Evolutionary conservation across 805 yeast species (phyloP).

Genomic region (Ascoidea rubescens): DNA sequence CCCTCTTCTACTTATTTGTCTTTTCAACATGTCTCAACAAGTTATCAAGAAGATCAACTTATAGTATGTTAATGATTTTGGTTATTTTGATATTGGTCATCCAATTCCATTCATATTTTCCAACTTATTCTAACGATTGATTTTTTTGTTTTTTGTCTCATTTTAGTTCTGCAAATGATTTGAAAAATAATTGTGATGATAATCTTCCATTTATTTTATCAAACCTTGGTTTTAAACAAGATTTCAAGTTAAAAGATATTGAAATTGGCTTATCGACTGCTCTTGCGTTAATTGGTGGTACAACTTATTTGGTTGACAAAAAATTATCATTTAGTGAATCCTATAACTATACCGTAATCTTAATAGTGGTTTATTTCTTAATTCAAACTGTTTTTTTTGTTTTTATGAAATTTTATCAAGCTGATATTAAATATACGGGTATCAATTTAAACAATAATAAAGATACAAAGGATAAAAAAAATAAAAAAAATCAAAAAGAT

Average conservation of each 20-base stretch:
- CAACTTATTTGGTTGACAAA: slow-evolving; percentile 34
- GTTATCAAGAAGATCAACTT: no score
- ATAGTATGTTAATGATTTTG: no score
- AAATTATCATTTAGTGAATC: slow-evolving; percentile 28
- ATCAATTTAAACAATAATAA: slow-evolving; percentile 9
- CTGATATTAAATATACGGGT: slow-evolving; percentile 35
- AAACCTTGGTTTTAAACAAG: slow-evolving; percentile 31
- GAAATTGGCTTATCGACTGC: slow-evolving; percentile 35
- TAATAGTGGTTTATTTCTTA: slow-evolving; percentile 25
- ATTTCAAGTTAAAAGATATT: slow-evolving; percentile 29
- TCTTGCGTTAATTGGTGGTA: slow-evolving; percentile 32
- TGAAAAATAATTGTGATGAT: slow-evolving; percentile 37
- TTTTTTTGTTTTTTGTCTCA: no score
- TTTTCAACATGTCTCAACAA: no score
- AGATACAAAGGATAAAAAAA: slow-evolving; percentile 16
- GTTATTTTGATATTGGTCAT: no score
- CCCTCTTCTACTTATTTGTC: no score
- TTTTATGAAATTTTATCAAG: slow-evolving; percentile 22
- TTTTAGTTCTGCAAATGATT: slow-evolving; percentile 29
- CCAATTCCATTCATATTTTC: background rate
- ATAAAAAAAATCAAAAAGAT: slow-evolving; percentile 35
- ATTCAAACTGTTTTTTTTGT: slow-evolving; percentile 23
- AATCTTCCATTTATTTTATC: slow-evolving; percentile 26
- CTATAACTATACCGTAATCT: slow-evolving; percentile 20
- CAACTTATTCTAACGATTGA: no score